phyloP scores from a whole-genome alignment of 257 asterid genomes.

The Nicotiana attenuata region DNA sequence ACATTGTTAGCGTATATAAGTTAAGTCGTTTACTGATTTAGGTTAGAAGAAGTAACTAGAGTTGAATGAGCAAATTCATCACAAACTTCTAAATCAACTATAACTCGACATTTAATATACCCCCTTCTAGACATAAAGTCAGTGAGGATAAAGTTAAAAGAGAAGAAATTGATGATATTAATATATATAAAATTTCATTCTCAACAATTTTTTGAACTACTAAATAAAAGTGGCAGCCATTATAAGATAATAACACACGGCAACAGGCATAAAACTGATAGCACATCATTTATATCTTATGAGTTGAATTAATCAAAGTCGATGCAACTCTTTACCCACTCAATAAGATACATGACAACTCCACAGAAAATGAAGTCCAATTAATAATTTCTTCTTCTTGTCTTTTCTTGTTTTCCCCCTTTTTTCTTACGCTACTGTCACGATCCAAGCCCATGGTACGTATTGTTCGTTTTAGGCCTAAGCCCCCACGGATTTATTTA shows the following conservation, averaged over 20 bases:
- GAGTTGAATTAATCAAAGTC: conserved; percentile 4
- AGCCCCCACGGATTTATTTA: too few relatives aligned
- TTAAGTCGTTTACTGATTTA: too few relatives aligned
- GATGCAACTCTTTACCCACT: conserved; percentile 1
- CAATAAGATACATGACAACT: neutral
- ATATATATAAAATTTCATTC: neutral
- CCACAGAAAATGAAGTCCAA: neutral
- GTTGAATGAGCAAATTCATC: conserved; percentile 1
- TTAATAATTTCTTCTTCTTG: neutral
- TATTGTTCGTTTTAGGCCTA: too few relatives aligned
- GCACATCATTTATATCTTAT: neutral
- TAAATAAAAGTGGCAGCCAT: neutral
- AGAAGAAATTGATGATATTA: neutral
- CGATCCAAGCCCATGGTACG: rapidly evolving
- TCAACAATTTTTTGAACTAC: neutral
- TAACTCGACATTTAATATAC: neutral
- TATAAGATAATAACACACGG: neutral
- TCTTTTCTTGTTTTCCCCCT: neutral
- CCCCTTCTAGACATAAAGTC: neutral
- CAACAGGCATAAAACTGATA: neutral
- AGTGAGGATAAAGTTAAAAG: neutral
- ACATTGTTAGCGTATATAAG: too few relatives aligned
- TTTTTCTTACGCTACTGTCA: neutral
- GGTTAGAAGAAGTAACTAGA: neutral
- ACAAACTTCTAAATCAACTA: neutral